Base-by-base conservation (phyloP, 2,329 filamentous ascomycete genomes). In the Ophiognomonia clavigignenti-juglandacearum region DNA sequence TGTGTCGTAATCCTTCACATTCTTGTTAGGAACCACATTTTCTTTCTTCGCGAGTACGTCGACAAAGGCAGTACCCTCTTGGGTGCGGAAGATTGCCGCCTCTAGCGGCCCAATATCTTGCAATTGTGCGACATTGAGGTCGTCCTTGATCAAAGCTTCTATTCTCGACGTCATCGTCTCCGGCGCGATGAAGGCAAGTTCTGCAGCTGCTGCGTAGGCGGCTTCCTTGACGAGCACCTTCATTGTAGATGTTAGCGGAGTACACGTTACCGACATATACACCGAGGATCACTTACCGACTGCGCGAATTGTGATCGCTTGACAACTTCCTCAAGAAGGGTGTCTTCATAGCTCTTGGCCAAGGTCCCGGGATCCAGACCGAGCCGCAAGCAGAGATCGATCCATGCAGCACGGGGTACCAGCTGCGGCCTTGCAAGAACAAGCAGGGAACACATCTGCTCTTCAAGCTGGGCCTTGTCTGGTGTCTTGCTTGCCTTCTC, bases 1-100 rank as follows among this genome's bases (percentile, higher is more conserved):
- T 1, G 89, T 95, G 57, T 98, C 89, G 58, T 96, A 96, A 62
- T 97, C 93, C 64, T 95, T 96, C 40, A 82, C 85, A 59, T 89
- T 96, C 69, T 96, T 97, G 67, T 90, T 85, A 3, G 89, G 82
- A 2, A 85, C 70, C 31, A 75, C 71, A 51, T 80, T 80, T 49
- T 82, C 72, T 62, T 95, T 95, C 61, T 88, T 91, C 27, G 86
- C 88, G 6, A 98, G 75, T 0, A 97, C 88, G 65, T 98, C 93
- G 18, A 98, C 77, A 57, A 95, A 97, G 13, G 84, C 78, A 2
- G 85, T 91, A 2, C 90, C 92, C 63, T 95, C 89, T 1, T 90
- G 86, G 1, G 92, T 96, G 37, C 89, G 83, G 64, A 91, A 93
- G 49, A 98, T 97, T 14, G 90, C 91, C 23, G 90, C 89, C 64